A percentile compares a stretch with the other conserved stretches of the same genome.
These are phyloP conservation scores for Trypanosoma scelopori DNA, from an alignment of 208 protist genomes.

Conservation along the genomic window DNA sequence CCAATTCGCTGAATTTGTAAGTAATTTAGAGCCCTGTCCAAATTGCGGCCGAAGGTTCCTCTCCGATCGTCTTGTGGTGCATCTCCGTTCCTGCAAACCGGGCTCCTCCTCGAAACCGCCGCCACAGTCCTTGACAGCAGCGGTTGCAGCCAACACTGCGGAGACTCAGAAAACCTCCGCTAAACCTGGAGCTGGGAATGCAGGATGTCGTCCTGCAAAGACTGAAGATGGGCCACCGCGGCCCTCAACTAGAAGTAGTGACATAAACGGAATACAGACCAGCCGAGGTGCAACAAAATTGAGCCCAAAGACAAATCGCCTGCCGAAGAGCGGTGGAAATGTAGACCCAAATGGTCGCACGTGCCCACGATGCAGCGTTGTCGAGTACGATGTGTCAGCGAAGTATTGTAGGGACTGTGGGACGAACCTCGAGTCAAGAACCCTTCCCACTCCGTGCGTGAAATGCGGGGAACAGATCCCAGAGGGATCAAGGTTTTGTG, in stretches of 20 bases:
- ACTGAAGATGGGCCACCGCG: not conserved
- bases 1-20: conserved; percentile 88
- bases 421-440: conserved; percentile 36
- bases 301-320: conserved; percentile 47
- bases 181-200: not conserved
- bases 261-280: not conserved
- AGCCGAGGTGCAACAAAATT: conserved; percentile 15
- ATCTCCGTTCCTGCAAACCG: conserved; percentile 87
- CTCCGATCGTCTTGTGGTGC: conserved; percentile 86
- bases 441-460: conserved; percentile 43
- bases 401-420: conserved; percentile 89
- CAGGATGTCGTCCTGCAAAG: not conserved
- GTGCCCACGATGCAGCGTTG: conserved; percentile 58
- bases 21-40: conserved; percentile 85
- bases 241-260: not conserved
- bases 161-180: not conserved
- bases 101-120: conserved; percentile 52
- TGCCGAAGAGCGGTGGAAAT: conserved; percentile 41
- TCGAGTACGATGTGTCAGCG: conserved; percentile 76
- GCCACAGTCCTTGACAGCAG: not conserved
- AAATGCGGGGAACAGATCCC: conserved; percentile 71
- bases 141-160: not conserved
- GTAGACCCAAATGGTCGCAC: conserved; percentile 34
- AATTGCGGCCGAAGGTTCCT: conserved; percentile 90
- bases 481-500: conserved; percentile 78